Evolutionary conservation across 495 filamentous ascomycete species (phyloP).

Genomic region (Clohesyomyces aquaticus): DNA sequence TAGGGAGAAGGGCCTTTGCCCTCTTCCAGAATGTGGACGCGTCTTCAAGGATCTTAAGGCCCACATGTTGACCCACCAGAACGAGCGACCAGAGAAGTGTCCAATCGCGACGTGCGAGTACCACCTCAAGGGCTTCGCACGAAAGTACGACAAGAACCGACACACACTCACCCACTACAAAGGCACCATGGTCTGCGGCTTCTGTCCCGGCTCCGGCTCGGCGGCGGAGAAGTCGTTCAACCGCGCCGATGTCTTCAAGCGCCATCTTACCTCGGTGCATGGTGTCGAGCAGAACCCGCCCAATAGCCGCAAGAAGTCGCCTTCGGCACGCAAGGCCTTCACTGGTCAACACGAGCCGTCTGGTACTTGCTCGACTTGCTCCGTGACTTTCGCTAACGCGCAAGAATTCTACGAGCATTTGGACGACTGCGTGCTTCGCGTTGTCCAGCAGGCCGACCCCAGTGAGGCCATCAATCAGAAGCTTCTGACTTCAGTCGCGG

Average conservation of each 20-base stretch:
- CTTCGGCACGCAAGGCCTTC: conserved; percentile 61
- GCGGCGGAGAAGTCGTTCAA: conserved; percentile 98
- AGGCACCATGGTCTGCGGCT: conserved; percentile 98
- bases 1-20: conserved; percentile 73
- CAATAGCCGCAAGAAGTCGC: conserved; percentile 87
- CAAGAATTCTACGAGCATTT: conserved; percentile 99
- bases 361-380: conserved; percentile 96
- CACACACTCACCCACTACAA: conserved; percentile 99
- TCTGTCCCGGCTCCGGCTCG: conserved; percentile 91
- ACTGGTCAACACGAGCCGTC: conserved; percentile 50
- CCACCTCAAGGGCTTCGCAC: conserved; percentile 90
- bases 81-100: conserved; percentile 93
- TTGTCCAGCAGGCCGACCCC: conserved; percentile 96
- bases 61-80: conserved; percentile 95
- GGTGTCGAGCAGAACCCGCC: conserved; percentile 94
- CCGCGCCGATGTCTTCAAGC: conserved; percentile 97
- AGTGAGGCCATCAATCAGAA: conserved; percentile 94
- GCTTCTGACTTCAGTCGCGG: conserved; percentile 76
- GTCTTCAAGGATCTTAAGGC: conserved; percentile 95
- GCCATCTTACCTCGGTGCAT: conserved; percentile 91
- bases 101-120: conserved; percentile 94
- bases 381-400: conserved; percentile 84
- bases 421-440: conserved; percentile 96
- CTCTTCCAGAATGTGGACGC: conserved; percentile 80
- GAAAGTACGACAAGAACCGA: conserved; percentile 99